Conservation (phyloP, 1,284 basidiomycete genomes). For the Takashimella koratensis region DNA sequence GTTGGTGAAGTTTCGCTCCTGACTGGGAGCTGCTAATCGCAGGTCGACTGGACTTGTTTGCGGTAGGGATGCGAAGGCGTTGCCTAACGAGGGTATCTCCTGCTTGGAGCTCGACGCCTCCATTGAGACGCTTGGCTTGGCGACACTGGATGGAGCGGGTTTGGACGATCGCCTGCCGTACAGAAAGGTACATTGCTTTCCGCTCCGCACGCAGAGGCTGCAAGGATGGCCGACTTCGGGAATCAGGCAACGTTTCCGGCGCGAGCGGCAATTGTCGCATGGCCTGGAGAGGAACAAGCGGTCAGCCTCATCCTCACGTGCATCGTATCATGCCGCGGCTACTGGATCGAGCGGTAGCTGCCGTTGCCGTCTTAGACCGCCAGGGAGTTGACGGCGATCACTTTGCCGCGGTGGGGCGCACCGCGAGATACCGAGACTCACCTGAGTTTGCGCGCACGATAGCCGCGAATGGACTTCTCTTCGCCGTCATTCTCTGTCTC, state of each 20-base stretch:
- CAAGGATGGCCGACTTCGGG: background rate
- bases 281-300: too few species aligned
- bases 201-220: conserved; percentile 1
- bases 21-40: background rate
- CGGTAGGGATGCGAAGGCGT: too few species aligned
- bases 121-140: too few species aligned
- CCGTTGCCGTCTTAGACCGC: too few species aligned
- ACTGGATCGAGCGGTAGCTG: too few species aligned
- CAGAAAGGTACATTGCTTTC: conserved; percentile 4
- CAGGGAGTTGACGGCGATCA: too few species aligned
- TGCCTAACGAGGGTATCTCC: too few species aligned
- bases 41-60: background rate
- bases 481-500: background rate
- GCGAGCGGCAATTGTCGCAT: conserved; percentile 6
- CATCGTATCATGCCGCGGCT: too few species aligned
- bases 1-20: background rate
- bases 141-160: background rate
- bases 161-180: background rate
- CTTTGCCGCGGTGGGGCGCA: background rate
- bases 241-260: conserved; percentile 5
- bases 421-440: background rate
- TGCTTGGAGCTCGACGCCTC: background rate
- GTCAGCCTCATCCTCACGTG: too few species aligned
- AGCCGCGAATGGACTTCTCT: background rate
- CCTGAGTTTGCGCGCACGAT: background rate